Conservation (phyloP, 2,329 filamentous ascomycete species). For the Rutstroemia sp. region DNA sequence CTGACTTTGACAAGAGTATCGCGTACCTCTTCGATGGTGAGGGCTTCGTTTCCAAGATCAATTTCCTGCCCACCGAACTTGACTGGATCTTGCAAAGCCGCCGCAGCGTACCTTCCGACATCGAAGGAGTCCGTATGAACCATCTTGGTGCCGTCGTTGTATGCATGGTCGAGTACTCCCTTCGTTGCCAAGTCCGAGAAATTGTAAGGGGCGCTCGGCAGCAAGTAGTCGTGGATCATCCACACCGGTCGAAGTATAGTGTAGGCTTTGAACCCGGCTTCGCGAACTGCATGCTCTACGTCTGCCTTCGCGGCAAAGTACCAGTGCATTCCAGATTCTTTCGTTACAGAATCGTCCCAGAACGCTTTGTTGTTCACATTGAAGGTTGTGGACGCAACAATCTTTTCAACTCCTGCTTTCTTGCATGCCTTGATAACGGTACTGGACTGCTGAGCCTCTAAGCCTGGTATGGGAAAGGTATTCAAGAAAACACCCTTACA, state of each 20-base stretch:
- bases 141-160: not conserved
- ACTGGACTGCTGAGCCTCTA: conserved; percentile 7
- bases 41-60: not conserved
- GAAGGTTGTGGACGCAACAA: conserved; percentile 11
- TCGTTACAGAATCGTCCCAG: not conserved
- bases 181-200: conserved; percentile 3
- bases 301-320: conserved; percentile 9
- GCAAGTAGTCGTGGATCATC: conserved; percentile 10
- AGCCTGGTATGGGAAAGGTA: conserved; percentile 7
- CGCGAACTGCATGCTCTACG: conserved; percentile 10
- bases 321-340: not conserved
- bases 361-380: not conserved
- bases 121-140: conserved; percentile 8
- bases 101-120: conserved; percentile 14
- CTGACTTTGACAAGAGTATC: conserved; percentile 26
- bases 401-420: conserved; percentile 3
- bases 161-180: not conserved
- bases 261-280: conserved; percentile 8
- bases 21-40: conserved; percentile 15
- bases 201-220: not conserved
- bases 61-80: conserved; percentile 7
- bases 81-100: conserved; percentile 13
- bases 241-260: conserved; percentile 12
- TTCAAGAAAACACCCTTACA: conserved; percentile 23
- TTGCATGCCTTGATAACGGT: conserved; percentile 11